Evolutionary conservation across 2,329 filamentous ascomycete species (phyloP), one percentile per base, ranked within the genome.

Genomic region (Aspergillus sp.): DNA sequence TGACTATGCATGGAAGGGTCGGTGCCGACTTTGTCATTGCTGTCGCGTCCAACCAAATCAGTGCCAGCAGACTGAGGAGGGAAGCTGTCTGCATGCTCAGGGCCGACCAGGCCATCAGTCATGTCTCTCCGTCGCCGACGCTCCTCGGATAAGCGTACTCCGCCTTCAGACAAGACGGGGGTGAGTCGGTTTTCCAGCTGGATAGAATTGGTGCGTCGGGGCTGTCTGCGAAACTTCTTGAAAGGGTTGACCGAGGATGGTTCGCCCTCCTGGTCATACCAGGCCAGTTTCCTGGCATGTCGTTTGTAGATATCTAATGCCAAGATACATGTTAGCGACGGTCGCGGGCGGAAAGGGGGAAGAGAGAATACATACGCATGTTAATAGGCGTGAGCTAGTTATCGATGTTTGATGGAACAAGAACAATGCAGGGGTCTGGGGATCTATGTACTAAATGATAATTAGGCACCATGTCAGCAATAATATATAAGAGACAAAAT

Each of bases 191-290:
- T 65, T 59, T 78, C 73, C n/a, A 76, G 63, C 50, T 73, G 68
- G 30, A 71, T 67, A 36, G 73, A 70, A 32, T 65, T 60, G n/a
- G 67, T 64, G 45, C 70, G 69, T 19, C 62, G 69, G 13, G 68
- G 68, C 25, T 67, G 70, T 36, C 66, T 53, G 41, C 70, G 71
- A 63, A 76, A 72, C 57, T 78, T 79, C 55, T 76, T 76, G 62
- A 79, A 80, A 15, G 78, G 78, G 55, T 80, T 80, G 56, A 72
- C 70, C 5, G 66, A 73, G 7, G 74, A 66, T 5, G 69, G 66
- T 57, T 77, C 72, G 57, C 70, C 76, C 36, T 78, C 74, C 13
- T 73, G 66, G 58, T 77, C 75, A 60, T 78, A 79, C 78, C 78
- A 79, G 45, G 78, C 77, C 55, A 75, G 67, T 17, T 70, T 69